A percentile compares a stretch with the other conserved stretches of the same genome.
These are phyloP conservation scores for Candida sp. DNA, from an alignment of 1,139 yeast genomes.

Conservation along the genomic window DNA sequence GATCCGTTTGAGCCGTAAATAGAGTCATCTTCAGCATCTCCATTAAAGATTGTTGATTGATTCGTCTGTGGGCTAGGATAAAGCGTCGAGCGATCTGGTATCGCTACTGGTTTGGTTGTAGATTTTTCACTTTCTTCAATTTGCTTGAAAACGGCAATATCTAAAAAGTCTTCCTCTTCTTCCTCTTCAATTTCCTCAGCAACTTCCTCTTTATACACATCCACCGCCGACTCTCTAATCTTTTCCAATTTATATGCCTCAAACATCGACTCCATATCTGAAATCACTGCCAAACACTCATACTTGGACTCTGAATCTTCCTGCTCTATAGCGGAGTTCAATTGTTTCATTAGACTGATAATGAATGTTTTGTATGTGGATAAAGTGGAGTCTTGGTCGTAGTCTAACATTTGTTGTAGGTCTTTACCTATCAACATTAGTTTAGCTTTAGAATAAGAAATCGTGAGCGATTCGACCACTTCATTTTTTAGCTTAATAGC, in stretches of 20 bases:
- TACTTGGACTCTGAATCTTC: constrained; percentile 50
- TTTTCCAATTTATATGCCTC: constrained; percentile 43
- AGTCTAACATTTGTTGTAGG: constrained; percentile 40
- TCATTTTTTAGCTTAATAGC: constrained; percentile 47
- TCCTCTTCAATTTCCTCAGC: constrained; percentile 1
- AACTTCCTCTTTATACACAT: constrained; percentile 5
- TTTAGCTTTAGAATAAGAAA: constrained; percentile 55
- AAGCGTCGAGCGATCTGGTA: constrained; percentile 1
- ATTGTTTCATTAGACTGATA: constrained; percentile 46
- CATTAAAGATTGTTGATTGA: constrained; percentile 5
- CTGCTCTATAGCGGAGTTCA: constrained; percentile 44
- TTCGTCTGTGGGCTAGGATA: background rate
- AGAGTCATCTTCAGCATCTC: constrained; percentile 20
- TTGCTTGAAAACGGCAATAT: constrained; percentile 3
- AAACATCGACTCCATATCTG: constrained; percentile 62
- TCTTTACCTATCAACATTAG: constrained; percentile 55
- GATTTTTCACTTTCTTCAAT: background rate
- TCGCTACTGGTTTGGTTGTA: background rate
- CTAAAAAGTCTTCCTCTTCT: constrained; percentile 5
- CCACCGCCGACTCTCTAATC: constrained; percentile 17
- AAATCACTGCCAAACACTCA: constrained; percentile 59
- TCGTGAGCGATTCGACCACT: constrained; percentile 47
- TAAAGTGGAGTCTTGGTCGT: constrained; percentile 29
- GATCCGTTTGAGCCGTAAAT: constrained; percentile 30
- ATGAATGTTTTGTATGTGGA: constrained; percentile 51